Evolutionary conservation across 108 stramenopile species (phyloP), one percentile per base, ranked within the genome.

Genomic region (Fistulifera pelliculosa): DNA sequence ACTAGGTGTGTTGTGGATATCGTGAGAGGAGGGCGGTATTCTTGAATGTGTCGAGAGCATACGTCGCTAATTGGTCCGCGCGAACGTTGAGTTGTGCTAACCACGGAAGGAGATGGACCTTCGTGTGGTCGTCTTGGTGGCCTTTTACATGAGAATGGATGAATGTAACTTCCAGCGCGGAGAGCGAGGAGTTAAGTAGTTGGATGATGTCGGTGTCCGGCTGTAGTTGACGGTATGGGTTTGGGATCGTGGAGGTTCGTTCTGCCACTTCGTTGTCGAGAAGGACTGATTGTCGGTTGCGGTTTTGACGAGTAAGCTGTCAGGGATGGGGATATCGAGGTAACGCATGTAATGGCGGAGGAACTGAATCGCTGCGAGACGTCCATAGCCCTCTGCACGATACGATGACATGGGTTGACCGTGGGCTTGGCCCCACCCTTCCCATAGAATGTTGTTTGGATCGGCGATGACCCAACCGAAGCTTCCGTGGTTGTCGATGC

Each of bases 81-180:
- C 15, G 25, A 8, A 54, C 31, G 13, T 54, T 54, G n/a, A 54
- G 38, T 54, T 54, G 53, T 18, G 53, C 53, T 15, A 10, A 8
- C 13, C n/a, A 18, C 1, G 53, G n/a, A 4, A 54, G 38, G 15
- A 24, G 15, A 50, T 19, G 23, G 8, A 35, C 8, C 2, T 18
- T 11, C 13, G 1, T 2, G 8, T 16, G 35, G 10, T 54, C 18
- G 18, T 54, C 53, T 17, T 54, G 53, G 31, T 54, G 53, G 38
- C 53, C 53, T 38, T 28, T 54, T 1, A 54, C 38, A 31, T 54
- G 53, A 11, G 16, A 8, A 8, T 17, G 21, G 4, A 11, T 19
- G 4, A 5, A 3, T 4, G 11, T 45, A 8, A 17, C 3, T 4
- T 21, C 19, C 21, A 45, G 44, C 16, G 3, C 6, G 4, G 7